Percentiles rank a stretch among this genome's conserved stretches.
These are phyloP conservation scores for Globisporangium radiosum DNA, from an alignment of 352 stramenopile genomes.

Conservation along the genomic window DNA sequence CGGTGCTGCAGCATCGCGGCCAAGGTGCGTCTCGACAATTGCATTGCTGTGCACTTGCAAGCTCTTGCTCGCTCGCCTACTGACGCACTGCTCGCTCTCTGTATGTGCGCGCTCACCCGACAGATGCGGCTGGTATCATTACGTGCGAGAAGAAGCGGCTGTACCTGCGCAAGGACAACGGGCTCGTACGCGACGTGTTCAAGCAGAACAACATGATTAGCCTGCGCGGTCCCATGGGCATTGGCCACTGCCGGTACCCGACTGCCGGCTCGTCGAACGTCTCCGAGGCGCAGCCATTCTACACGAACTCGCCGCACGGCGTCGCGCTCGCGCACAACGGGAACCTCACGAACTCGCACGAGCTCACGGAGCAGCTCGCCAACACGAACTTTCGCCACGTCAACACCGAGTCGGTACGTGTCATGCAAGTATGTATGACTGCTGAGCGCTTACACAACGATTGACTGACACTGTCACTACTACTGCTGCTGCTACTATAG, in stretches of 20 bases:
- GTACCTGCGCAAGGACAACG: slow-evolving; percentile 97
- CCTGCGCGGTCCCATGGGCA: slow-evolving; percentile 93
- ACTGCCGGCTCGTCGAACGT: slow-evolving; percentile 91
- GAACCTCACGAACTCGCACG: slow-evolving; percentile 98
- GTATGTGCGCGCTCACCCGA: no score
- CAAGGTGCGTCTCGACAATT: slow-evolving; percentile 59
- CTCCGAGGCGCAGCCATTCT: slow-evolving; percentile 96
- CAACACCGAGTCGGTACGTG: slow-evolving; percentile 93
- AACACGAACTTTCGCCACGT: slow-evolving; percentile 93
- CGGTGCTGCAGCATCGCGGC: slow-evolving; percentile 96
- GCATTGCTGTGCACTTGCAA: neutral
- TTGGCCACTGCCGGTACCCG: slow-evolving; percentile 98
- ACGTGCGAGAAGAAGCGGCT: slow-evolving; percentile 91
- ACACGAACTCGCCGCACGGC: slow-evolving; percentile 99
- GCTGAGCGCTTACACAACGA: no score
- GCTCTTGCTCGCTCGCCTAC: neutral
- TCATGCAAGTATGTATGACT: no score
- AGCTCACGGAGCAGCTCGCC: slow-evolving; percentile 90
- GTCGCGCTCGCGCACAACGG: slow-evolving; percentile 97
- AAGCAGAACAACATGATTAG: slow-evolving; percentile 97
- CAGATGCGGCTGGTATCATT: slow-evolving; percentile 94
- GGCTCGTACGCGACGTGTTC: slow-evolving; percentile 98
- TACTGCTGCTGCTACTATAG: slow-evolving; percentile 11
- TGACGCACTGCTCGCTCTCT: no score
- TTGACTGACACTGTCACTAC: neutral